Evolutionary conservation across 108 stramenopile species (phyloP), one percentile per base, ranked within the genome.

Genomic region (Cyclotella atomus): DNA sequence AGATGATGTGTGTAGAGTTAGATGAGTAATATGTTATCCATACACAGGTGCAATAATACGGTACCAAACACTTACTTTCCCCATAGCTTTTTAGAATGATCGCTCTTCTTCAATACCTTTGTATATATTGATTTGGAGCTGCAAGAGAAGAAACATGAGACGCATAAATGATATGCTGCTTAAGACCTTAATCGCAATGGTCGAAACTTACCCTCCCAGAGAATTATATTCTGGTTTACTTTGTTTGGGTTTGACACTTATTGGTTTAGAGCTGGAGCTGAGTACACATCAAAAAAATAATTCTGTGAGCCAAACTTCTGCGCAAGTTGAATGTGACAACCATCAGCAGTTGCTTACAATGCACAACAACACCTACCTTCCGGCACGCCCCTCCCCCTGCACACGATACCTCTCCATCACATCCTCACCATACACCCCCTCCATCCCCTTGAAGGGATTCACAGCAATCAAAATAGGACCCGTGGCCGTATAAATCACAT

Each of bases 401-500:
- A 45, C 6, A 46, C 77, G 71, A 41, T 83, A 83, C 49, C 57
- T 33, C 52, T 45, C 64, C 82, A 83, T 83, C 21, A 71, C 64
- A 12, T 33, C 50, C 41, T 79, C 72, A 34, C 66, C 76, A 53
- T 85, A 85, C 2, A 85, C 52, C 1, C 53, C 71, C 29, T 65
- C 23, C 56, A 77, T 68, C 45, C 20, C 63, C 68, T 79, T 69
- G 35, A 82, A 87, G 2, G 90, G 90, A 68, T 91, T 91, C 19
- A 91, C 57, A n/a, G 84, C 86, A 53, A 91, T 54, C 1, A 90
- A 67, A 20, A 90, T 85, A 16, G 85, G 85, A 10, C 89, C 89
- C 20, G 83, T 79, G 53, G 65, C 65, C 5, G 89, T 90, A 67
- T 90, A 90, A 41, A 84, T 81, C 49, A 72, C 56, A 71, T 92